Evolutionary conservation across 176 grass and related monocot species (phyloP), one percentile per base, ranked within the genome.

Genomic region (Bromus sterilis): DNA sequence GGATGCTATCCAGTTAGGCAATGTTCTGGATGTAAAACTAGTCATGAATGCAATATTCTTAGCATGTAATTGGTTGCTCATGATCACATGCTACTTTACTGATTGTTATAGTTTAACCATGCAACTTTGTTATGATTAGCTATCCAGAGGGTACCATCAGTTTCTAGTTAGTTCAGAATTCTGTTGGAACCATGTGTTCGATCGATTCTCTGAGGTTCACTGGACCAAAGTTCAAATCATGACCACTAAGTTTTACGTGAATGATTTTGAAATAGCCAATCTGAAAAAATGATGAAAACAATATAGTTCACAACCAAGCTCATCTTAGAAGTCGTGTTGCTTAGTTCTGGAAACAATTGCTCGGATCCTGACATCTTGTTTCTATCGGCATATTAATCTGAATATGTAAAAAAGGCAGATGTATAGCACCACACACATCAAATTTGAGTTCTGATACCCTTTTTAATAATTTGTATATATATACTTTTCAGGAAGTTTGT

Each of bases 101-200:
- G 18, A 53, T 78, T 74, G 68, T 56, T 56, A 20, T 73, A 46
- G 11, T 51, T 82, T 37, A 36, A 6, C 63, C 35, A 56, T 42
- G 4, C 66, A 42, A 12, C 15, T 42, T 41, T 42, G 18, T 61
- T 78, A 13, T 43, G 49, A 36, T 18, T 53, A 53, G 49, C 21
- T 53, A 53, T 53, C 21, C 21, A 53, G 18, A 12, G 10, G 3
- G 23, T 69, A 62, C 40, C 20, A 89, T 71, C 53, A 40, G n/a
- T 69, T 30, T 85, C 42, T 77, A 80, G 18, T 75, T 83, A 78
- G 66, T 66, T 69, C 5, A 61, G 60, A 21, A 40, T 60, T 75
- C n/a, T 41, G 74, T 79, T 67, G 67, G 59, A 75, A 49, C 16
- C 59, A 71, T 51, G 12, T 67, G 37, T 85, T 59, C 1, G 29